Conservation (phyloP, 306 rosid species). For the Arachis stenosperma region DNA sequence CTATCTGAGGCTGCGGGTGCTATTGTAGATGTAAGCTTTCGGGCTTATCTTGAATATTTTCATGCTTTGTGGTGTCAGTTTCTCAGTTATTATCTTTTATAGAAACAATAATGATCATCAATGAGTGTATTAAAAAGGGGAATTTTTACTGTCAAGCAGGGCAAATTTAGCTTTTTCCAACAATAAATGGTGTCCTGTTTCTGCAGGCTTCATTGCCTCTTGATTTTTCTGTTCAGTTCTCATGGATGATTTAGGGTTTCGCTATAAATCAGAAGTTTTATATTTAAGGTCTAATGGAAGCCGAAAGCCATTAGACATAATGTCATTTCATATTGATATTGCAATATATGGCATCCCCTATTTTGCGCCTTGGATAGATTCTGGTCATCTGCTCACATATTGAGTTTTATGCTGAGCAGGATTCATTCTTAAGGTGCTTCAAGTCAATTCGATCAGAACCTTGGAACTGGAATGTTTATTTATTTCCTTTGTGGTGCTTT, state of each 20-base stretch:
- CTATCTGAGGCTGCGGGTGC: conserved; percentile 88
- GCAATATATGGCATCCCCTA: background rate
- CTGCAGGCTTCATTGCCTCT: background rate
- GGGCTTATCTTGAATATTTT: background rate
- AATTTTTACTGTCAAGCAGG: background rate
- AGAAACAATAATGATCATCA: background rate
- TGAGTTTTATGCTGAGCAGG: conserved; percentile 50
- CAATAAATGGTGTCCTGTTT: background rate
- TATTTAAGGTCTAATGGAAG: background rate
- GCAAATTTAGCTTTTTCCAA: background rate
- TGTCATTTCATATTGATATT: background rate
- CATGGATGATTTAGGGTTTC: background rate
- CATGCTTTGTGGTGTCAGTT: conserved; percentile 12
- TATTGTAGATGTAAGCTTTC: conserved; percentile 70
- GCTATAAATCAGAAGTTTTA: background rate
- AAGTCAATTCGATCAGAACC: conserved; percentile 87
- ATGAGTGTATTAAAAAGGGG: conserved; percentile 7
- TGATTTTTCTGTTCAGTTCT: background rate
- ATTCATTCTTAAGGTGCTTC: conserved; percentile 87
- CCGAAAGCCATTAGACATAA: background rate
- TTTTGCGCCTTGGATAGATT: background rate
- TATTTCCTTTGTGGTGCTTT: conserved; percentile 84
- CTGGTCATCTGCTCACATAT: background rate
- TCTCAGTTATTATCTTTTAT: background rate
- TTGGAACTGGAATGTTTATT: conserved; percentile 87